phyloP scores from a whole-genome alignment of 345 rosid genomes.

The Lepidium aucheri region DNA sequence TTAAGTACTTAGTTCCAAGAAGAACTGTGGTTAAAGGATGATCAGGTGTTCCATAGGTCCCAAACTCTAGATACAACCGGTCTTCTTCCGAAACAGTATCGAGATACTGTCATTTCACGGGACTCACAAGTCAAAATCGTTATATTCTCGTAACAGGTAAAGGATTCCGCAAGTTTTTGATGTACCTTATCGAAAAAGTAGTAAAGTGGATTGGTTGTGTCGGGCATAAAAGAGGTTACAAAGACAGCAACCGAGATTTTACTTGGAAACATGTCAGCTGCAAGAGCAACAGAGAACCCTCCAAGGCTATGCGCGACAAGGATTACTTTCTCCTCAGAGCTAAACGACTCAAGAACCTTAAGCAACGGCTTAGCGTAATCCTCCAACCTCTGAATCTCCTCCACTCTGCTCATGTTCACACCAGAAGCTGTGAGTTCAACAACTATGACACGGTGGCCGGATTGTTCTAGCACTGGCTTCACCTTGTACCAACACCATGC shows the following conservation, averaged over 20 bases:
- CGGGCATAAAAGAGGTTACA: conserved; percentile 26
- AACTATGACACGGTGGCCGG: conserved; percentile 43
- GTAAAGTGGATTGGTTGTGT: conserved; percentile 14
- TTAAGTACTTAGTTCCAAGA: conserved; percentile 7
- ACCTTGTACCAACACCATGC: conserved; percentile 70
- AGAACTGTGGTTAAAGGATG: neutral
- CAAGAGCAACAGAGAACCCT: conserved; percentile 38
- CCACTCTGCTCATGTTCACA: conserved; percentile 29
- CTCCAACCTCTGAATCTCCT: conserved; percentile 30
- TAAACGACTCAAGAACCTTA: conserved; percentile 30
- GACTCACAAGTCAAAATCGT: too few relatives aligned
- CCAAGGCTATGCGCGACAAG: conserved; percentile 69
- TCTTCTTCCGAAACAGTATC: conserved; percentile 10
- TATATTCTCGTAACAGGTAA: too few relatives aligned
- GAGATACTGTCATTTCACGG: neutral
- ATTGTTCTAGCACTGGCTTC: conserved; percentile 35
- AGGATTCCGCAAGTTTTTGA: neutral
- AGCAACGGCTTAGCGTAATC: conserved; percentile 46
- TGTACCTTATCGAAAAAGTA: conserved; percentile 17
- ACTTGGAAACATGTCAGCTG: conserved; percentile 33
- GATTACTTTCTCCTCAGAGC: conserved; percentile 30
- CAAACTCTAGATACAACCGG: neutral
- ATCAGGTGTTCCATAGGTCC: conserved; percentile 7
- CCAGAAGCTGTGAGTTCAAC: conserved; percentile 52
- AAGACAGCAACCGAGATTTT: conserved; percentile 24